These are phyloP conservation scores for Phellopilus nigrolimitatus DNA, from an alignment of 1,284 basidiomycete genomes.

Conservation along the genomic window DNA sequence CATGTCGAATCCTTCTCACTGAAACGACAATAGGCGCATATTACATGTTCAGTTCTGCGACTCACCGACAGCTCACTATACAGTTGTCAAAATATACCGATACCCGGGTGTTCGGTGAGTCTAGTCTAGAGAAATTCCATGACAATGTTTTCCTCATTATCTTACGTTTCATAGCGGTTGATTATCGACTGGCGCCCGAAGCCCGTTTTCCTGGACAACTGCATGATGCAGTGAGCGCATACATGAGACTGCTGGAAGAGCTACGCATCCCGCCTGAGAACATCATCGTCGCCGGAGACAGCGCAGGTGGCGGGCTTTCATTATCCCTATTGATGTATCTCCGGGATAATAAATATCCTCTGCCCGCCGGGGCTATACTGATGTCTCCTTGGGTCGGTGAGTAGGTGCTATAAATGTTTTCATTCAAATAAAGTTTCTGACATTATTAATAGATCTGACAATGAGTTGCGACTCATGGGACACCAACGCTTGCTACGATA, in stretches of 20 bases:
- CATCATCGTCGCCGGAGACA: slow-evolving; percentile 86
- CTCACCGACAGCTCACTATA: slow-evolving; percentile 89
- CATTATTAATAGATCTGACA: slow-evolving; percentile 63
- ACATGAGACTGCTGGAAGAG: slow-evolving; percentile 84
- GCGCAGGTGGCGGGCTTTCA: slow-evolving; percentile 87
- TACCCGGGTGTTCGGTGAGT: slow-evolving; percentile 88
- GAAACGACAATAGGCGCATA: slow-evolving; percentile 65
- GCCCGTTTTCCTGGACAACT: slow-evolving; percentile 91
- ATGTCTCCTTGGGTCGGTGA: slow-evolving; percentile 93
- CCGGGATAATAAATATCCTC: slow-evolving; percentile 74
- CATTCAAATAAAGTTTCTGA: background rate
- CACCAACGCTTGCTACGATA: slow-evolving; percentile 79
- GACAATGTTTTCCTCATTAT: background rate
- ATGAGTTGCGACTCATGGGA: slow-evolving; percentile 99
- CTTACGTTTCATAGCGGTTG: slow-evolving; percentile 60
- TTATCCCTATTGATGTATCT: slow-evolving; percentile 91
- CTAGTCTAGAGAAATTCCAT: background rate
- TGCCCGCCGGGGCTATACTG: slow-evolving; percentile 79
- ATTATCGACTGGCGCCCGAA: slow-evolving; percentile 95
- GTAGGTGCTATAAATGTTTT: slow-evolving; percentile 29
- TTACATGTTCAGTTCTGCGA: slow-evolving; percentile 91
- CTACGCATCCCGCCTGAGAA: slow-evolving; percentile 89
- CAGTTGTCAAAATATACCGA: slow-evolving; percentile 88
- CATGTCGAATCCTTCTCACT: background rate
- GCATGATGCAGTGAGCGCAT: slow-evolving; percentile 86